Evolutionary conservation across 2,329 filamentous ascomycete genomes (phyloP).

Genomic region (Akanthomyces uredinophilus): DNA sequence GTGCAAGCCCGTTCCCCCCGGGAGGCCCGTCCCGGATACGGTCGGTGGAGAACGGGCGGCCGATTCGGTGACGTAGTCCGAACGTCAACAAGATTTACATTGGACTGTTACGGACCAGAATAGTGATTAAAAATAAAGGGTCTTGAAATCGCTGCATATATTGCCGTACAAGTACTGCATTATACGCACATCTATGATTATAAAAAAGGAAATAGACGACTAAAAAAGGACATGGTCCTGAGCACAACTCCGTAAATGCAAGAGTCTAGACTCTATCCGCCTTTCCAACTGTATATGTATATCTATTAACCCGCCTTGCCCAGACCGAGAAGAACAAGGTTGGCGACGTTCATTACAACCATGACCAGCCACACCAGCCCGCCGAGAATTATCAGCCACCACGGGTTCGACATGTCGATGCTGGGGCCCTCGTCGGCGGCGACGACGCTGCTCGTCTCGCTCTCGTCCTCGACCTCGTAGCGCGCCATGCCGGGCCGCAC

Average conservation of each 20-base stretch:
- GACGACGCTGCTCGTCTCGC: slow-evolving; percentile 10
- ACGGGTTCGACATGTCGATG: slow-evolving; percentile 65
- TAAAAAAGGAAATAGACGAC: too few relatives aligned
- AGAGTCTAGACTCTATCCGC: neutral
- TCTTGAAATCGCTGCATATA: too few relatives aligned
- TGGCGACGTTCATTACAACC: slow-evolving; percentile 72
- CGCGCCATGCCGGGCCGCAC: slow-evolving; percentile 45
- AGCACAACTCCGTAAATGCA: too few relatives aligned
- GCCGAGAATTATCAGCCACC: slow-evolving; percentile 53
- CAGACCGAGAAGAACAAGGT: slow-evolving; percentile 58
- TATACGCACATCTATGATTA: too few relatives aligned
- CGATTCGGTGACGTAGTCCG: neutral
- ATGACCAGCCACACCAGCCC: slow-evolving; percentile 68
- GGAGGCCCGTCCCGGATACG: neutral
- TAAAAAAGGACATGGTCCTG: too few relatives aligned
- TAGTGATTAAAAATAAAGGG: too few relatives aligned
- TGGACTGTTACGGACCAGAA: too few relatives aligned
- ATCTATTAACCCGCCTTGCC: slow-evolving; percentile 16
- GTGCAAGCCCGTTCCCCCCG: too few relatives aligned
- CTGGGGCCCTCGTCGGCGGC: neutral
- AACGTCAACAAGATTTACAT: too few relatives aligned
- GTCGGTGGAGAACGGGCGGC: neutral
- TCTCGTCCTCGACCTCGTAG: slow-evolving; percentile 26
- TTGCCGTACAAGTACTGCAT: too few relatives aligned
- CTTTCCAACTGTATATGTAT: neutral